phyloP scores from a whole-genome alignment of 805 yeast genomes.

The Nakazawaea pomicola region DNA sequence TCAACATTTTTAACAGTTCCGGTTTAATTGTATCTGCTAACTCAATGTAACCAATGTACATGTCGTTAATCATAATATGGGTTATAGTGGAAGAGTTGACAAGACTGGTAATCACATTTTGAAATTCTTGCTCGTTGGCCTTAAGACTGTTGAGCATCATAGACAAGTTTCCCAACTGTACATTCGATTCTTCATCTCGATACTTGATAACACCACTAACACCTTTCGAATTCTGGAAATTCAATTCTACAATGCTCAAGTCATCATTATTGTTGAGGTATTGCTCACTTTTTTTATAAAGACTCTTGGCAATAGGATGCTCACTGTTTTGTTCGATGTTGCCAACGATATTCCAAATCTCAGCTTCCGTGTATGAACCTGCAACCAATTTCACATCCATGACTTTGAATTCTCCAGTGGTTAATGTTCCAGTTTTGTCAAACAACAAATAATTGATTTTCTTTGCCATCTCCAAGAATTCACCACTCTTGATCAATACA shows the following conservation, averaged over 20 bases:
- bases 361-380: neutral
- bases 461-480: constrained; percentile 70
- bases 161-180: constrained; percentile 49
- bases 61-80: constrained; percentile 48
- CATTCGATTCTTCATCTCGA: constrained; percentile 21
- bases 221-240: constrained; percentile 41
- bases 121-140: constrained; percentile 8
- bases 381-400: constrained; percentile 16
- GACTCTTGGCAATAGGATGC: constrained; percentile 83
- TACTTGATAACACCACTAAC: constrained; percentile 29
- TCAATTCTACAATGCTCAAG: constrained; percentile 27
- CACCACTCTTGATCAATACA: constrained; percentile 90
- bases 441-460: constrained; percentile 64
- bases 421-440: constrained; percentile 95
- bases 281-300: constrained; percentile 22
- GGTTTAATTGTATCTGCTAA: constrained; percentile 63
- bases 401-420: constrained; percentile 71
- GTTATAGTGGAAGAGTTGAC: constrained; percentile 17
- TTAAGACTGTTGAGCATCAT: constrained; percentile 30
- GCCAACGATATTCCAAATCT: constrained; percentile 51
- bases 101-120: neutral
- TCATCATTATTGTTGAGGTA: constrained; percentile 1
- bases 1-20: constrained; percentile 58
- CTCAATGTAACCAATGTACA: constrained; percentile 60
- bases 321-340: constrained; percentile 67